Evolutionary conservation across 1,284 basidiomycete species (phyloP).

Genomic region (Inonotus hispidus): DNA sequence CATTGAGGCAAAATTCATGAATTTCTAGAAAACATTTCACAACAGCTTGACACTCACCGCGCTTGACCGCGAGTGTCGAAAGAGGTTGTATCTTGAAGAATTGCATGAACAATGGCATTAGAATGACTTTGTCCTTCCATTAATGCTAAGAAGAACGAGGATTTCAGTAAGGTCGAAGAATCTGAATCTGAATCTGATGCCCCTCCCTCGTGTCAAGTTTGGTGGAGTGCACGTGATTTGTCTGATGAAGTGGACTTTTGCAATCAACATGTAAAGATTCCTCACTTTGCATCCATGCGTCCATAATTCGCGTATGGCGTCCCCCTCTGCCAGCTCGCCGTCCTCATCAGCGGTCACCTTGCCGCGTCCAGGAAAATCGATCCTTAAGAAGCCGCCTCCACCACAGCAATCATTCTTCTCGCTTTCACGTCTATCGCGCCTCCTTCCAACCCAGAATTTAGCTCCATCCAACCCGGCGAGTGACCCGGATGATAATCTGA

Average conservation of each 20-base stretch:
- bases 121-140: too few species aligned
- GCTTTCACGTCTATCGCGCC: constrained; percentile 54
- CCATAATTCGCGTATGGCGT: constrained; percentile 6
- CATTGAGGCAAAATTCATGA: too few species aligned
- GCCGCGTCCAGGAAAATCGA: constrained; percentile 69
- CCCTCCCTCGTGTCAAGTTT: neutral
- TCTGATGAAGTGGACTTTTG: neutral
- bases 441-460: constrained; percentile 46
- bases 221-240: neutral
- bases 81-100: too few species aligned
- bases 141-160: too few species aligned
- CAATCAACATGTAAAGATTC: too few species aligned
- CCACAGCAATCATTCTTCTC: constrained; percentile 64
- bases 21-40: too few species aligned
- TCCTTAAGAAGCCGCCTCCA: constrained; percentile 72
- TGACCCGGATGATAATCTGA: constrained; percentile 45
- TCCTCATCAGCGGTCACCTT: constrained; percentile 75
- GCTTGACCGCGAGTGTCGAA: too few species aligned
- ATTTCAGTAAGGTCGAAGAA: too few species aligned
- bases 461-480: constrained; percentile 20
- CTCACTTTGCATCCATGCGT: constrained; percentile 4
- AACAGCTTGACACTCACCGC: too few species aligned
- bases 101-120: too few species aligned
- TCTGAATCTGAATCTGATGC: too few species aligned
- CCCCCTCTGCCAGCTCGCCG: constrained; percentile 41